phyloP scores from a whole-genome alignment of 1,284 basidiomycete genomes.

The Microbotryum lychnidis-dioicae region DNA sequence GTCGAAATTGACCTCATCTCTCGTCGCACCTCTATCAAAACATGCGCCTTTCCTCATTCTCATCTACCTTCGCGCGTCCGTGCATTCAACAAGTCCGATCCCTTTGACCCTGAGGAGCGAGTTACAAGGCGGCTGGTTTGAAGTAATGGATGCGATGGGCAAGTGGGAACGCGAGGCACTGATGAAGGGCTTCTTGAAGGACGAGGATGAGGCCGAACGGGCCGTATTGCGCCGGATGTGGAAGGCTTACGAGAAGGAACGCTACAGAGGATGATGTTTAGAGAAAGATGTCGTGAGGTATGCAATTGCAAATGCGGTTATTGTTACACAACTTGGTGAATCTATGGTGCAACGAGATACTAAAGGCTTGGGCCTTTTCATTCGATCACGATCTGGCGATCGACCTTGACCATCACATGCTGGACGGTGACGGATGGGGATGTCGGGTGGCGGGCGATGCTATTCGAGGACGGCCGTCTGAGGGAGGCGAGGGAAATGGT shows the following conservation, averaged over 20 bases:
- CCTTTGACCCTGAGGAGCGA: slow-evolving; percentile 23
- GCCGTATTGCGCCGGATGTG: slow-evolving; percentile 28
- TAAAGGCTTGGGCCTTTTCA: no score
- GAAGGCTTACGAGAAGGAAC: slow-evolving; percentile 31
- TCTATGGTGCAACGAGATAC: no score
- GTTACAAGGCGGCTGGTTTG: slow-evolving; percentile 29
- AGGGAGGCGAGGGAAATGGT: no score
- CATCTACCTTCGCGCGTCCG: slow-evolving; percentile 29
- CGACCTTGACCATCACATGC: no score
- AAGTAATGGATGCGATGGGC: slow-evolving; percentile 33
- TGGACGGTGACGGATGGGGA: no score
- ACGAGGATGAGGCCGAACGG: slow-evolving; percentile 33
- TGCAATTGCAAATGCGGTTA: no score
- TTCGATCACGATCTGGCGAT: no score
- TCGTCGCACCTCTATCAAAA: slow-evolving; percentile 33
- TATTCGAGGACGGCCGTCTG: no score
- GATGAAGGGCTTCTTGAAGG: slow-evolving; percentile 32
- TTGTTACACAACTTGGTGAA: no score
- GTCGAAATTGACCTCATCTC: slow-evolving; percentile 7
- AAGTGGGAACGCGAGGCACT: slow-evolving; percentile 34
- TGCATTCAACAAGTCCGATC: slow-evolving; percentile 27
- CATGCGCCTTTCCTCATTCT: slow-evolving; percentile 35
- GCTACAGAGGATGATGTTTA: slow-evolving; percentile 27
- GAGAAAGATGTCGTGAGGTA: no score
- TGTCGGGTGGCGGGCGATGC: no score